Conservation (phyloP, 495 filamentous ascomycete genomes). For the Zalerion maritima region DNA sequence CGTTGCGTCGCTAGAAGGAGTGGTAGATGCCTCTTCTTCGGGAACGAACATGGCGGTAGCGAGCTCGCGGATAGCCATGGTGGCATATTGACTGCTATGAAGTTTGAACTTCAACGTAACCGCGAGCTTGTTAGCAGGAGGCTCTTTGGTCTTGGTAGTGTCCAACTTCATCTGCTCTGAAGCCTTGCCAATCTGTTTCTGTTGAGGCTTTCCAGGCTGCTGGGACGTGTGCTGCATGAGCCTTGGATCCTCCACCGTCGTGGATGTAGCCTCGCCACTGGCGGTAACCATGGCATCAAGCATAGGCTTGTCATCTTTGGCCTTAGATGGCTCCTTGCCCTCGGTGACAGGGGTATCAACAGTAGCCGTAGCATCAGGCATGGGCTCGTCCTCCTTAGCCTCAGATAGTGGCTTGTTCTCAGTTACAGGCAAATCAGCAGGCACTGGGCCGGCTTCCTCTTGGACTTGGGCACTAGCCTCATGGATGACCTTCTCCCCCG, state of each 20-base stretch:
- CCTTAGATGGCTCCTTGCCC: too few species aligned
- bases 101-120: slow-evolving; percentile 77
- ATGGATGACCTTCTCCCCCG: slow-evolving; percentile 4
- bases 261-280: too few species aligned
- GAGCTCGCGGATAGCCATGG: slow-evolving; percentile 82
- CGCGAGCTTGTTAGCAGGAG: slow-evolving; percentile 58
- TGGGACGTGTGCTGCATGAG: background rate
- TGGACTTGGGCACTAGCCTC: background rate
- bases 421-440: slow-evolving; percentile 4
- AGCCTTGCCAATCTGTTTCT: slow-evolving; percentile 8
- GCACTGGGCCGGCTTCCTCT: slow-evolving; percentile 3
- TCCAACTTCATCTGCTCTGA: too few species aligned
- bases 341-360: too few species aligned
- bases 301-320: too few species aligned
- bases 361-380: slow-evolving; percentile 8
- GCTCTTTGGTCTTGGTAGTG: too few species aligned
- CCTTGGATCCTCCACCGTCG: too few species aligned
- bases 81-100: slow-evolving; percentile 79
- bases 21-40: too few species aligned
- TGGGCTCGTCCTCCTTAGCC: slow-evolving; percentile 1
- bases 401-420: background rate
- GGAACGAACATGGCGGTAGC: too few species aligned
- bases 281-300: too few species aligned
- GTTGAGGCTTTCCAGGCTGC: background rate
- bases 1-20: slow-evolving; percentile 1